phyloP scores from a whole-genome alignment of 2,329 filamentous ascomycete species.

The Fusarium sp. region DNA sequence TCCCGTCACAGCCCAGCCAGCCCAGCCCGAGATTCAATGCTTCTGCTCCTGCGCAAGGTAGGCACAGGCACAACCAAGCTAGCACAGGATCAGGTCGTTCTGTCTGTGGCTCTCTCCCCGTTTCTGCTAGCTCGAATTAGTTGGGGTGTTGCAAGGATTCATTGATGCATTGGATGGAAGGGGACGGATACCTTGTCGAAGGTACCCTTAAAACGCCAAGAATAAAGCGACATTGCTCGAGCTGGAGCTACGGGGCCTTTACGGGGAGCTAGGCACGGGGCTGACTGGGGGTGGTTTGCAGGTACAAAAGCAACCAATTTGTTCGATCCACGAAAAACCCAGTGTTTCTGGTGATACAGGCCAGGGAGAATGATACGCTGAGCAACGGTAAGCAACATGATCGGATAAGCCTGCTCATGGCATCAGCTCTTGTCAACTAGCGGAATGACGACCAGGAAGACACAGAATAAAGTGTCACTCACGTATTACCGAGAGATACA shows the following conservation, averaged over 20 bases:
- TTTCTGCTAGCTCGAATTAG: slow-evolving; percentile 45
- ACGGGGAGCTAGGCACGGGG: slow-evolving; percentile 44
- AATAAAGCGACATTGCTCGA: slow-evolving; percentile 42
- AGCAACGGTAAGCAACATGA: slow-evolving; percentile 5
- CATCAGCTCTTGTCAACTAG: background rate
- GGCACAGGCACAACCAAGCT: slow-evolving; percentile 23
- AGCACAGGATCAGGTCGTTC: slow-evolving; percentile 36
- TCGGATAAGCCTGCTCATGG: background rate
- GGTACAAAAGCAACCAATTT: slow-evolving; percentile 5
- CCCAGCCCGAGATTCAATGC: slow-evolving; percentile 32
- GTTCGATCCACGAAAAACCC: slow-evolving; percentile 17
- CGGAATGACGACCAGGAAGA: background rate
- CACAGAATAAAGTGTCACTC: background rate
- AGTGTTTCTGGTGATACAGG: slow-evolving; percentile 9
- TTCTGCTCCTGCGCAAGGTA: slow-evolving; percentile 20
- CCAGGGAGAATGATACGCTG: slow-evolving; percentile 1
- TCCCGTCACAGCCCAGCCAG: slow-evolving; percentile 27
- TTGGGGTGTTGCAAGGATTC: slow-evolving; percentile 41
- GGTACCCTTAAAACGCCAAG: slow-evolving; percentile 45
- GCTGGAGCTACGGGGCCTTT: slow-evolving; percentile 44
- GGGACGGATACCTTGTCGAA: slow-evolving; percentile 33
- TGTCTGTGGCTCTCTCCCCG: slow-evolving; percentile 43
- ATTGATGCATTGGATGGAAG: slow-evolving; percentile 37
- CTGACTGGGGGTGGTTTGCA: slow-evolving; percentile 41
- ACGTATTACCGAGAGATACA: slow-evolving; percentile 10